Evolutionary conservation across 495 filamentous ascomycete species (phyloP).

Genomic region (Amphirosellinia nigrospora): DNA sequence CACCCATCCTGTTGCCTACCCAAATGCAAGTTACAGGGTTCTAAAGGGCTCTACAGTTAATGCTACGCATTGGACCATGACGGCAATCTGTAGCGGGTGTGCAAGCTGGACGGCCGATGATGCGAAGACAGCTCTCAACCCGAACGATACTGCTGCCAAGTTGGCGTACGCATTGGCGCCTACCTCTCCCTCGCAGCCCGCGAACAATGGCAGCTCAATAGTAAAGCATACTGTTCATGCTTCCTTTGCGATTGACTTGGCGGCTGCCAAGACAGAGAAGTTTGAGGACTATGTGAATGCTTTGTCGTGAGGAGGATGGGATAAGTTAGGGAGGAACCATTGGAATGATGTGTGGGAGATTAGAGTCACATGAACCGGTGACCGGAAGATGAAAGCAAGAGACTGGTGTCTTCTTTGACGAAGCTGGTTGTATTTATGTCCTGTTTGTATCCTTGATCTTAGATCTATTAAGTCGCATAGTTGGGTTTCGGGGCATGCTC

Average conservation of each 20-base stretch:
- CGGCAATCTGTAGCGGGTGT: constrained; percentile 52
- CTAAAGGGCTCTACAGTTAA: constrained; percentile 53
- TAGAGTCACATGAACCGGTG: background rate
- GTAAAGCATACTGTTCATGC: constrained; percentile 35
- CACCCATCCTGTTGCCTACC: constrained; percentile 46
- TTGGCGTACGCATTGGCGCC: constrained; percentile 19
- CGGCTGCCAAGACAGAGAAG: constrained; percentile 32
- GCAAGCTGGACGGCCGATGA: constrained; percentile 41
- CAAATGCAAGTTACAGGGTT: constrained; percentile 48
- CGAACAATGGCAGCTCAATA: constrained; percentile 33
- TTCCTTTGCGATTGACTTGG: constrained; percentile 33
- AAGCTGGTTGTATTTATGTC: background rate
- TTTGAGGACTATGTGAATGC: constrained; percentile 31
- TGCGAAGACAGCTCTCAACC: constrained; percentile 36
- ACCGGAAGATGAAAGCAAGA: background rate
- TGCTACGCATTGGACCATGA: constrained; percentile 57
- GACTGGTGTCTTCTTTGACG: background rate
- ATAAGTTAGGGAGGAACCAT: background rate
- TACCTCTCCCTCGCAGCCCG: constrained; percentile 28
- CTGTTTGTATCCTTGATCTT: background rate
- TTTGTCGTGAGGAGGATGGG: background rate
- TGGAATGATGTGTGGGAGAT: background rate
- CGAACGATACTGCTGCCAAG: constrained; percentile 32
- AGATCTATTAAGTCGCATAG: background rate
- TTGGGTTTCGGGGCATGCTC: too few species aligned